Conservation (phyloP, 805 yeast species). For the Zygoascus flipseniorum region DNA sequence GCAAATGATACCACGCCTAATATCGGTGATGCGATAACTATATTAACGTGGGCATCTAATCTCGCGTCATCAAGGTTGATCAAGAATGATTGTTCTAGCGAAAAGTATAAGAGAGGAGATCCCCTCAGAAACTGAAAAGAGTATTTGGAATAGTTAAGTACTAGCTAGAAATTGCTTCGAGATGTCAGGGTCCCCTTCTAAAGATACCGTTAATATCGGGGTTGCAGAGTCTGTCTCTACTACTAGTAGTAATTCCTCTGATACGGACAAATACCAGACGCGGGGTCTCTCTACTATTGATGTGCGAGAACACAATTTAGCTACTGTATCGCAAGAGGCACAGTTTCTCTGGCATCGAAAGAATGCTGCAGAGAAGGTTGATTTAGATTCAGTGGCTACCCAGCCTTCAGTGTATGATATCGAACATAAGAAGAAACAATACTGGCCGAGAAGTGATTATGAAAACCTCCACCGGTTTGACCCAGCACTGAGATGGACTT, state of each 20-base stretch:
- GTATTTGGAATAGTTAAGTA: too few species aligned
- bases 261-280: not conserved
- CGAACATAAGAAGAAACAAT: not conserved
- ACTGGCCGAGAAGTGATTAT: slow-evolving; percentile 8
- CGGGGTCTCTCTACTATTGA: not conserved
- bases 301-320: not conserved
- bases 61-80: not conserved
- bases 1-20: not conserved
- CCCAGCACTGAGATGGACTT: slow-evolving; percentile 48
- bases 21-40: not conserved
- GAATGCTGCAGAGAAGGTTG: not conserved
- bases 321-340: not conserved
- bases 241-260: not conserved
- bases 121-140: too few species aligned
- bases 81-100: not conserved
- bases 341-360: slow-evolving; percentile 4
- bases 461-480: slow-evolving; percentile 35
- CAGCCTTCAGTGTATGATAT: slow-evolving; percentile 8
- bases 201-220: not conserved
- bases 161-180: not conserved
- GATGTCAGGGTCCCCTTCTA: not conserved
- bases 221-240: not conserved
- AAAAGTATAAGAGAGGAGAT: not conserved
- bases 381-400: slow-evolving; percentile 7
- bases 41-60: not conserved